These are phyloP conservation scores for Niveomyces coronatus DNA, from an alignment of 2,329 filamentous ascomycete species.

Conservation along the genomic window DNA sequence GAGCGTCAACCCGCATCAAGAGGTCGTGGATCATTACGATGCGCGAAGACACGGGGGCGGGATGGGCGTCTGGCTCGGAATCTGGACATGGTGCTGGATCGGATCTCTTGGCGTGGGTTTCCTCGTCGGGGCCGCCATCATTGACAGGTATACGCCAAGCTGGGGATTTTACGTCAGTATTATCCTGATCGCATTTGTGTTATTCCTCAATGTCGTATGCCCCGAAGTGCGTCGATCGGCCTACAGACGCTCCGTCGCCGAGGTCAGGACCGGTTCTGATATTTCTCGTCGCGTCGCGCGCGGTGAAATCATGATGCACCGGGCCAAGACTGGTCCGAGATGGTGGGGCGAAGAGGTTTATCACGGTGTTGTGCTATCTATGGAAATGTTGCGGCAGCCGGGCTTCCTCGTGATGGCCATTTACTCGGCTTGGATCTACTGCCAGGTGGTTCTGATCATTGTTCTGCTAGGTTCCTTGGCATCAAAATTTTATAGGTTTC, in stretches of 20 bases:
- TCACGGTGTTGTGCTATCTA: slow-evolving; percentile 55
- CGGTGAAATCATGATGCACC: slow-evolving; percentile 69
- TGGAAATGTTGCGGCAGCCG: slow-evolving; percentile 63
- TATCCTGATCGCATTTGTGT: slow-evolving; percentile 51
- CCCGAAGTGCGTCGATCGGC: slow-evolving; percentile 63
- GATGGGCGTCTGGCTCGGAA: slow-evolving; percentile 68
- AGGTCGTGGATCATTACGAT: slow-evolving; percentile 56
- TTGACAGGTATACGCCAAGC: slow-evolving; percentile 50
- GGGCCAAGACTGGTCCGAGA: slow-evolving; percentile 57
- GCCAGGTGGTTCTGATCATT: slow-evolving; percentile 63
- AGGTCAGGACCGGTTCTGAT: slow-evolving; percentile 44
- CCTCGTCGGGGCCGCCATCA: slow-evolving; percentile 58
- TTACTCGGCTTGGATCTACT: slow-evolving; percentile 73
- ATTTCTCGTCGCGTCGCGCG: slow-evolving; percentile 51
- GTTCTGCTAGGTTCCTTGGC: slow-evolving; percentile 62
- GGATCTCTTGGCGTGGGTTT: slow-evolving; percentile 64
- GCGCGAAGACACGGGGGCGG: slow-evolving; percentile 66
- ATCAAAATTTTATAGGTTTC: slow-evolving; percentile 56
- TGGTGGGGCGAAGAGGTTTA: slow-evolving; percentile 72
- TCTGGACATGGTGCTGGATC: slow-evolving; percentile 70
- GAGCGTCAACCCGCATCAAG: slow-evolving; percentile 62
- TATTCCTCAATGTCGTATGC: slow-evolving; percentile 59
- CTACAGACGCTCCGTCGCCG: slow-evolving; percentile 57
- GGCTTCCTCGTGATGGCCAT: slow-evolving; percentile 62
- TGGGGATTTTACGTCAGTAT: slow-evolving; percentile 72